These are phyloP conservation scores for Plasmodium cynomolgi DNA, from an alignment of 169 alveolate genomes.

Conservation along the genomic window DNA sequence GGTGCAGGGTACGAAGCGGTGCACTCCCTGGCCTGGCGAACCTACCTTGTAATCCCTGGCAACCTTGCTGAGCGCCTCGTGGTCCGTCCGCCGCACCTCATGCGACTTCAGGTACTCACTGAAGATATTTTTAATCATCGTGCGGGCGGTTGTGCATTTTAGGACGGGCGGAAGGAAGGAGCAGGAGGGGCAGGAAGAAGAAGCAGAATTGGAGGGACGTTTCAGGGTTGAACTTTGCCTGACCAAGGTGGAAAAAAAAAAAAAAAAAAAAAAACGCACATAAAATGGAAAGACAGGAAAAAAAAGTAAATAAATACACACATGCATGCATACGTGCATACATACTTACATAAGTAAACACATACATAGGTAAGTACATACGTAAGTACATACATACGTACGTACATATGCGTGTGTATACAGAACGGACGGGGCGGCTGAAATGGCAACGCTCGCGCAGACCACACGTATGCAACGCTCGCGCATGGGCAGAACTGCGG, in stretches of 20 bases:
- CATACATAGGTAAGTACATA: neutral
- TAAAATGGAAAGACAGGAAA: neutral
- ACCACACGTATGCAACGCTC: neutral
- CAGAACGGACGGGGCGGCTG: neutral
- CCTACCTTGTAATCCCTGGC: conserved; percentile 32
- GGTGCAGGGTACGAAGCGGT: neutral
- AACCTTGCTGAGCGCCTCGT: neutral
- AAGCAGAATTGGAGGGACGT: neutral
- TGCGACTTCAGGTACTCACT: conserved; percentile 27
- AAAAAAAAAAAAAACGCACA: neutral
- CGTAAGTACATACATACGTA: neutral
- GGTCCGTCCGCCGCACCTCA: conserved; percentile 2
- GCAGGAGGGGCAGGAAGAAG: neutral
- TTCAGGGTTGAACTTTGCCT: neutral
- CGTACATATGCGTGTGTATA: neutral
- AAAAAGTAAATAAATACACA: neutral
- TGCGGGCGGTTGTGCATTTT: neutral
- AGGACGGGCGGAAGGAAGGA: neutral
- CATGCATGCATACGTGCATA: neutral
- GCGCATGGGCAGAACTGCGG: neutral
- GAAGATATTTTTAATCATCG: conserved; percentile 48
- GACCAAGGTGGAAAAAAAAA: neutral
- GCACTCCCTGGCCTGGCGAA: neutral
- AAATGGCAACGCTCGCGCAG: too few species aligned
- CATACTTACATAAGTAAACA: neutral